Evolutionary conservation across 2,329 filamentous ascomycete species (phyloP), one percentile per base, ranked within the genome.

Genomic region (Mollisiaceae sp.): DNA sequence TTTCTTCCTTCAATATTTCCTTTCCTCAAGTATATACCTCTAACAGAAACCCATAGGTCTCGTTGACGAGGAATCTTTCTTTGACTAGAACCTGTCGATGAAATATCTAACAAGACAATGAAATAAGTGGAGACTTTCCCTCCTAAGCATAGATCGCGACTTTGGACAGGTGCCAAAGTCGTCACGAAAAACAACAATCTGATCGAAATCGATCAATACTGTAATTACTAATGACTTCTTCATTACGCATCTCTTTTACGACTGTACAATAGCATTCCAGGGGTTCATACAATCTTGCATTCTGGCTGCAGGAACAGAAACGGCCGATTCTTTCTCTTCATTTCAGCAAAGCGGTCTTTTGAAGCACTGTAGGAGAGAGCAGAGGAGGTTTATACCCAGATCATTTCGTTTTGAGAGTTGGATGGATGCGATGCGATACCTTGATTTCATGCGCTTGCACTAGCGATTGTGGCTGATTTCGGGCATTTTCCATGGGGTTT

Each of bases 41-140:
- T 69, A 60, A 68, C 57, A 47, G 58, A 35, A 36, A 20, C 8
- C 18, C 11, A 35, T 57, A 76, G 74, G 71, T 58, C 68, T 75
- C 32, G 74, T 75, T 59, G 71, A 73, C 39, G 74, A 75, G 43
- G 71, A 76, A 64, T 73, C 74, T 20, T 75, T 75, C 68, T 76
- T 75, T 52, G 73, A 75, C n/a, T 76, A 67, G 72, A 59, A 55
- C 4, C 4, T 35, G 11, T 11, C 50, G 14, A 14, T n/a, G 15
- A n/a, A 24, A 50, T 24, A n/a, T 18, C 11, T n/a, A 6, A 27
- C 15, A 54, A 8, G 50, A 35, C 50, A 24, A 54, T 54, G n/a
- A 54, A 32, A 54, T 8, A 54, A 54, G 50, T 32, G 50, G 50
- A 54, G 24, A 54, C 14, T 4, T 32, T 35, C 24, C 50, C 15